Evolutionary conservation across 768 basidiomycete genomes (phyloP), one percentile per base, ranked within the genome.

Genomic region (Coprinopsis cinerea): DNA sequence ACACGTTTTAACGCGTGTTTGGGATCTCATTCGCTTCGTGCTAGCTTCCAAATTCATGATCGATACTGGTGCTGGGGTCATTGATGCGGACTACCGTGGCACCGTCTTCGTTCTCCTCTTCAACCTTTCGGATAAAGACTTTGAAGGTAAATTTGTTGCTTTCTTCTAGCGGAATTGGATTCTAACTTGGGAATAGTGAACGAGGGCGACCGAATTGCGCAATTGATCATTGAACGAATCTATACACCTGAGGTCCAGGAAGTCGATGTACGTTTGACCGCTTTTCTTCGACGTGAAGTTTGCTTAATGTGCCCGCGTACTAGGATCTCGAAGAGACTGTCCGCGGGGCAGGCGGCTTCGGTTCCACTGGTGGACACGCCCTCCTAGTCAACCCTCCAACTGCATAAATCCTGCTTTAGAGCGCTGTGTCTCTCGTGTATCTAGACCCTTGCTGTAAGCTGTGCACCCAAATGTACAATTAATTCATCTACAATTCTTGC

Each of bases 21-120:
- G 9, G 9, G 18, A 32, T 15, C 37, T 39, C 37, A 39, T 20
- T 47, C 4, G 5, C 23, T 35, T 17, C 9, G 24, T 35, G 17
- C 39, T 36, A 96, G 96, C 96, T 17, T 88, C 89, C 14, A 99
- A 99, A 63, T 93, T 91, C 65, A 92, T 92, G 83, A 97, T 98
- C 51, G 90, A 94, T 62, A 98, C 95, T 0, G 96, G 96, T 1
- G 96, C 96, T 10, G 96, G 95, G 18, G 96, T 99, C 5, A 80
- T 99, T 44, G 96, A 99, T 55, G 90, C 92, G 5, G 96, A 99
- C 65, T 98, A 99, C 67, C 78, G 96, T 47, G 96, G 96, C 18
- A 72, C 82, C 11, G 80, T 99, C 40, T 92, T 86, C 61, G 90
- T 98, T 28, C 74, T 99, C 24, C 74, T 99, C 37, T 97, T 92